Conservation (phyloP, 768 basidiomycete genomes). For the Boletus edulis region DNA sequence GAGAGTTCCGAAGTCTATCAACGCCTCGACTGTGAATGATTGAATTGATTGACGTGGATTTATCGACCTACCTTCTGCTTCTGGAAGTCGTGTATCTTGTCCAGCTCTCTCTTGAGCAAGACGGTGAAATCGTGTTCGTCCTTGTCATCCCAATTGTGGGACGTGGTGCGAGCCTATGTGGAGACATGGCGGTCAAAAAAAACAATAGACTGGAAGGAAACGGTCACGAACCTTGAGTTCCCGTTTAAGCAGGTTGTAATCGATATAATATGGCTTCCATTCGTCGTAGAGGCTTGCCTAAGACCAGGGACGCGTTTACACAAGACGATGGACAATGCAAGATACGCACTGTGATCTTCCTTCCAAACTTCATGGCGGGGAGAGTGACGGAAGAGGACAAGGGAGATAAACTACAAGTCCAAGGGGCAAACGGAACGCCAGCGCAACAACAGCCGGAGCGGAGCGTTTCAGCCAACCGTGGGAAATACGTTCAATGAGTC, state of each 20-base stretch:
- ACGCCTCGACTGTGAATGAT: neutral
- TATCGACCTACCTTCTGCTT: constrained; percentile 64
- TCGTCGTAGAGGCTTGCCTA: constrained; percentile 84
- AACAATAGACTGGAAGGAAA: neutral
- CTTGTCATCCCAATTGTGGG: constrained; percentile 62
- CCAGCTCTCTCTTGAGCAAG: constrained; percentile 81
- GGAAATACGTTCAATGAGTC: constrained; percentile 1
- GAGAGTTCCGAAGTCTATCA: constrained; percentile 77
- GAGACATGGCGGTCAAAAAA: neutral
- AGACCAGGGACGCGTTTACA: neutral
- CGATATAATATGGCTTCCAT: constrained; percentile 88
- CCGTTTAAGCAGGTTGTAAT: constrained; percentile 87
- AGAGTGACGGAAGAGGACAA: neutral
- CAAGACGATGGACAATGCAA: neutral
- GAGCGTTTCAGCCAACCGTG: neutral
- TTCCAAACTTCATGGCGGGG: constrained; percentile 72
- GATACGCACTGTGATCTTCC: constrained; percentile 62
- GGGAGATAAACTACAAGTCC: neutral
- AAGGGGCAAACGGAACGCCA: neutral
- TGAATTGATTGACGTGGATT: neutral
- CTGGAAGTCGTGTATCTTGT: constrained; percentile 95
- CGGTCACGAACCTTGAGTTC: constrained; percentile 68
- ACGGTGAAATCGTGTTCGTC: constrained; percentile 83
- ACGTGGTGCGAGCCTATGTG: constrained; percentile 48
- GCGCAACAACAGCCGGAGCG: neutral